phyloP scores from a whole-genome alignment of 306 rosid genomes.

The Cucurbita ficifolia region DNA sequence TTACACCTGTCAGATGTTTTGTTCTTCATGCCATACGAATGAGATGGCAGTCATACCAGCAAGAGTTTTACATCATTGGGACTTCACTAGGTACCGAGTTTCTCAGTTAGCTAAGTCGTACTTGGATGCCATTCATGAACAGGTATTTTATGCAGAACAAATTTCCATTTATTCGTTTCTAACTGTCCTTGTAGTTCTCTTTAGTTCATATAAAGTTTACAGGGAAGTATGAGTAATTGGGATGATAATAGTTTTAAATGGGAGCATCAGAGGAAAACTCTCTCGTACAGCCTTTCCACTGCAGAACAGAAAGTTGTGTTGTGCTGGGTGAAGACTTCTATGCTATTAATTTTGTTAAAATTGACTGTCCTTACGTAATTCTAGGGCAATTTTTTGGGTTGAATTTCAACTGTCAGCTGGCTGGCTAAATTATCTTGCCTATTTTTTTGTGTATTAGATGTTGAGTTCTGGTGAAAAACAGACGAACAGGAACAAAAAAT shows the following conservation, averaged over 20 bases:
- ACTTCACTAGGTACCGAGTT: constrained; percentile 59
- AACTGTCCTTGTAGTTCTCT: background rate
- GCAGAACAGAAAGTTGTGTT: background rate
- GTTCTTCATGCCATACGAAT: constrained; percentile 87
- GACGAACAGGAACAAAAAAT: background rate
- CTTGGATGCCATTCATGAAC: constrained; percentile 89
- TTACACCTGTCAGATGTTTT: constrained; percentile 78
- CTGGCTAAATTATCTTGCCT: background rate
- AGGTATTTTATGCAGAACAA: constrained; percentile 29
- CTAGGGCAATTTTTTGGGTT: background rate
- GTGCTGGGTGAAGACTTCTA: background rate
- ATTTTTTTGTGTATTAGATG: background rate
- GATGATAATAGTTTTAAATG: background rate
- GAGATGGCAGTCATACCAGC: constrained; percentile 91
- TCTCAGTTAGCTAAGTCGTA: constrained; percentile 89
- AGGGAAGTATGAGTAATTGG: background rate
- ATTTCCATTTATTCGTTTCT: constrained; percentile 6
- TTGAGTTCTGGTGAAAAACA: background rate
- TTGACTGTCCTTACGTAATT: background rate
- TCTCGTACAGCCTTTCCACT: background rate
- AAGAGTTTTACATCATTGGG: constrained; percentile 91
- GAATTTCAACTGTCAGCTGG: background rate
- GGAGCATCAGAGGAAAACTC: background rate
- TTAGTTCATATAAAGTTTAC: background rate
- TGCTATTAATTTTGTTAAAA: background rate